Evolutionary conservation across 805 yeast genomes (phyloP), one percentile per base, ranked within the genome.

Genomic region (Kluyveromyces dobzhanskii): DNA sequence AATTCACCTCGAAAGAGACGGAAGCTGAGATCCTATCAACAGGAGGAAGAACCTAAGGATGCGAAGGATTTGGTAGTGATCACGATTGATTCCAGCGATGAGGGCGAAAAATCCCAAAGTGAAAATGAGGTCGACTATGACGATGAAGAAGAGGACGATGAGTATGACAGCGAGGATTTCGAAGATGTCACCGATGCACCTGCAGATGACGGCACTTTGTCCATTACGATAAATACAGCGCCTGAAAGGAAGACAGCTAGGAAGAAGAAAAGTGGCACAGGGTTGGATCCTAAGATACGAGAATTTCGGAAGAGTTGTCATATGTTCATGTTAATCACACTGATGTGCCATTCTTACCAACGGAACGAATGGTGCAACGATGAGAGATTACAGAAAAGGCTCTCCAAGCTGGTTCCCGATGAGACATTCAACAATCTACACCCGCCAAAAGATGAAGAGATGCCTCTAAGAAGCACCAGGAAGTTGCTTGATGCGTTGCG

Each of bases 301-400:
- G 24, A 34, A 26, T 34, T 18, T 32, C 61, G 97, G 14, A 65
- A 67, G 34, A 46, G 57, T 0, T 56, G 76, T 7, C 97, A 88
- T 54, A 70, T 75, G 59, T 46, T 73, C 37, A 71, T 75, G 42
- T 48, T 90, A 2, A 64, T 74, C 12, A 59, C 71, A 17, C 73
- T 85, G 75, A 57, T 83, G 39, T 54, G 71, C 2, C 94, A 85
- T 54, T 92, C 87, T 0, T 66, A 67, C 0, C 50, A 75, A 3
- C 69, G 95, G 18, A 90, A 88, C 54, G 47, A 61, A 5, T 88
- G 96, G 96, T 71, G 86, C 44, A 75, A 73, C 42, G 73, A 76
- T 44, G 50, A 54, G 1, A 43, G 46, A 3, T 51, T 84, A 0
- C 65, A 69, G 13, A 38, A 48, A 13, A 46, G 49, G 8, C 57